Conservation (phyloP, 345 rosid species). For the Cardamine resedifolia region DNA sequence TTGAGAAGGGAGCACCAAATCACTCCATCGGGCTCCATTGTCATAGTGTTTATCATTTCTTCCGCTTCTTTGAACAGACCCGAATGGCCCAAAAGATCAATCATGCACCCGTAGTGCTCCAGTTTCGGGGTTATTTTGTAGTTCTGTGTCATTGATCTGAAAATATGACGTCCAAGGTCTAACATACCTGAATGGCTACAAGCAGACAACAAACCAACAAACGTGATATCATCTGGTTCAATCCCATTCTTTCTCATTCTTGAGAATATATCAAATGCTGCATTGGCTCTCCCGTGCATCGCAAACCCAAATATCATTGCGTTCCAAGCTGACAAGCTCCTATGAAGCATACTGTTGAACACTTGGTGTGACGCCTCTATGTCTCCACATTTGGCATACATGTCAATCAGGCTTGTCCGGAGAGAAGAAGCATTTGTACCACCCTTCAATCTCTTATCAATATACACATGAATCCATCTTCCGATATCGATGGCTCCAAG, state of each 20-base stretch:
- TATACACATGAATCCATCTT: slow-evolving; percentile 64
- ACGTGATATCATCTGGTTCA: slow-evolving; percentile 67
- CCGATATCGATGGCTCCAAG: slow-evolving; percentile 64
- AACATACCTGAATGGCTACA: slow-evolving; percentile 68
- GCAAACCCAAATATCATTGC: slow-evolving; percentile 75
- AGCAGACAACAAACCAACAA: slow-evolving; percentile 69
- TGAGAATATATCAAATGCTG: slow-evolving; percentile 51
- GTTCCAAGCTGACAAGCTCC: slow-evolving; percentile 58
- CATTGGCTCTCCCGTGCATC: slow-evolving; percentile 55
- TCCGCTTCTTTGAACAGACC: slow-evolving; percentile 68
- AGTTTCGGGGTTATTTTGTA: slow-evolving; percentile 55
- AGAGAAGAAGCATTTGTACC: slow-evolving; percentile 37
- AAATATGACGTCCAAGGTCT: slow-evolving; percentile 55
- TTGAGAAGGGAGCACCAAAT: slow-evolving; percentile 78
- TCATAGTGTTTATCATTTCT: slow-evolving; percentile 50
- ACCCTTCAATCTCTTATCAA: slow-evolving; percentile 44
- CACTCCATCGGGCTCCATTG: slow-evolving; percentile 64
- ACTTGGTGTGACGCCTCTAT: slow-evolving; percentile 51
- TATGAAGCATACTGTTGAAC: slow-evolving; percentile 40
- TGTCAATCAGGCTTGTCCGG: slow-evolving; percentile 60
- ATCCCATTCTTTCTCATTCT: slow-evolving; percentile 51
- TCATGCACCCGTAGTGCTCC: slow-evolving; percentile 75
- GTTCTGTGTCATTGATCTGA: slow-evolving; percentile 53
- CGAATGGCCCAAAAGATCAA: slow-evolving; percentile 68
- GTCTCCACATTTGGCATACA: slow-evolving; percentile 68